Base-by-base conservation (phyloP, 495 filamentous ascomycete genomes). In the Xylaria nigripes region DNA sequence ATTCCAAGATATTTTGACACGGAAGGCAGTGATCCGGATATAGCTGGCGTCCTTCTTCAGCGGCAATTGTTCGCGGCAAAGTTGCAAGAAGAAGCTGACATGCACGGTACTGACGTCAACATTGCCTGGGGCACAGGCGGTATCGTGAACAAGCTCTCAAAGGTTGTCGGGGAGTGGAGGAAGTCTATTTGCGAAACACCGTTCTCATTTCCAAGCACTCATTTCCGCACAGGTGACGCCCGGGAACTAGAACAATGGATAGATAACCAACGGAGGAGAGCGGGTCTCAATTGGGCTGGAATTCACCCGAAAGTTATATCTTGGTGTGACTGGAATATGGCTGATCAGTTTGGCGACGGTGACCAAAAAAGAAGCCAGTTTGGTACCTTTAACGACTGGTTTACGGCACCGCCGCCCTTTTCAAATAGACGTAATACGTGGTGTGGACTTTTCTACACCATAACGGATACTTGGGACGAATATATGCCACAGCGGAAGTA, bases 381-480 rank as follows among this genome's bases (percentile, higher is more conserved):
- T 27, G 58, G 64, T 15, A 63, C 55, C n/a, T 68, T 74, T 47
- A 51, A 46, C 2, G 60, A 67, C 19, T 76, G 73, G 74, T 56
- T 71, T 6, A 44, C 51, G 0, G 65, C 55, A 6, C 22, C 56
- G 5, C 61, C 47, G 10, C 18, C 19, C 4, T 70, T 70, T 18
- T 46, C 29, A 0, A 46, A 25, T n/a, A 22, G 13, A 1, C 2
- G 21, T 2, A 72, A 73, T 38, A 72, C 69, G 2, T 75, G 68
- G 53, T 40, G 64, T 2, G 73, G 72, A 1, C 62, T 76, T 18
- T 77, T 77, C 58, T 75, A 75, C 48, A 76, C 71, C n/a, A 64
- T 71, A 38, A 55, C 65, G 1, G 64, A 61, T 9, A 67, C 61
- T 0, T 76, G 69, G 71, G 60, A 71, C 40, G 54, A 67, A 6